Percentiles rank a stretch among this genome's conserved stretches.
Evolutionary conservation across 1,139 yeast genomes (phyloP).

Genomic region (Lodderomyces pseudojiufengensis): DNA sequence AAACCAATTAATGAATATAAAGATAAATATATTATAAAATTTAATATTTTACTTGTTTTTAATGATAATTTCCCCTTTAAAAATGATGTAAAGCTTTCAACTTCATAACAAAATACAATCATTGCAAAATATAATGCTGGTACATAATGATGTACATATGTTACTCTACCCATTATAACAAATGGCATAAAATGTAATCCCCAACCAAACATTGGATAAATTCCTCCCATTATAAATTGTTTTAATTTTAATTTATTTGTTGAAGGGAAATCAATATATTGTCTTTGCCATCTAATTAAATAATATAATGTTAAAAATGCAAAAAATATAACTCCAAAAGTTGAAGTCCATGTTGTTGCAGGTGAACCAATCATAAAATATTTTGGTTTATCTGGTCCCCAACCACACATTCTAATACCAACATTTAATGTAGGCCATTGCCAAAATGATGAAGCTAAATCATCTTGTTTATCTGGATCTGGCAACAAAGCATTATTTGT

Average conservation of each 20-base stretch:
- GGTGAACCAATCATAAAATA: constrained; percentile 93
- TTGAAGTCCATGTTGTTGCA: constrained; percentile 89
- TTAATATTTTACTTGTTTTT: constrained; percentile 22
- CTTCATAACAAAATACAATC: constrained; percentile 69
- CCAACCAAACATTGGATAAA: constrained; percentile 94
- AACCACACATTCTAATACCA: constrained; percentile 93
- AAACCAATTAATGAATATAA: constrained; percentile 19
- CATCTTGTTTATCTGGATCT: constrained; percentile 86
- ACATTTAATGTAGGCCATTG: constrained; percentile 95
- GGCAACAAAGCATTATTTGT: constrained; percentile 96
- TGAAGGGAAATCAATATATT: constrained; percentile 61
- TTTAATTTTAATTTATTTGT: constrained; percentile 28
- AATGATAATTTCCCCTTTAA: constrained; percentile 31
- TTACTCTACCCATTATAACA: constrained; percentile 93
- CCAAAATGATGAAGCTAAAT: constrained; percentile 90
- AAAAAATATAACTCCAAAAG: constrained; percentile 64
- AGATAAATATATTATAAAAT: constrained; percentile 33
- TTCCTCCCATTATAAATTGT: constrained; percentile 67
- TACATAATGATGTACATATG: constrained; percentile 93
- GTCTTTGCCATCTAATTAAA: constrained; percentile 92
- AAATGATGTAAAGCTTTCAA: constrained; percentile 58
- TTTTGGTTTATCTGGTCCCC: constrained; percentile 79
- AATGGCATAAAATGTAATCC: constrained; percentile 89
- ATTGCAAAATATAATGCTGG: constrained; percentile 97
- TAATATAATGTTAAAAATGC: constrained; percentile 53